Percentiles rank a stretch among this genome's conserved stretches.
Evolutionary conservation across 805 yeast species (phyloP).

Genomic region (Metschnikowia vanudenii): DNA sequence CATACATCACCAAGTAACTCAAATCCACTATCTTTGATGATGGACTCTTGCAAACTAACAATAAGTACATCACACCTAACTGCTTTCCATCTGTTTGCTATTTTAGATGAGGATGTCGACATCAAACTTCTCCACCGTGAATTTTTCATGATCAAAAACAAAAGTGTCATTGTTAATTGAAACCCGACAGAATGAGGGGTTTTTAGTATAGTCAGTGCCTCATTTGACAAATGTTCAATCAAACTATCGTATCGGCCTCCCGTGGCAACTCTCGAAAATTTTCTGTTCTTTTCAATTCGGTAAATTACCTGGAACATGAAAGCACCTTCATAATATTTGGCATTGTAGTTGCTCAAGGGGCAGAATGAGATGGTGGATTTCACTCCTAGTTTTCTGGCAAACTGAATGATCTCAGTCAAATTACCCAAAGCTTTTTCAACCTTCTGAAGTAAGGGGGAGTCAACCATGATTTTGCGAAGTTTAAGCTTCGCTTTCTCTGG

Average conservation of each 20-base stretch:
- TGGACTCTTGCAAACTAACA: conserved; percentile 59
- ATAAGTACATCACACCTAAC: conserved; percentile 82
- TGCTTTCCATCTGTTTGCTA: conserved; percentile 35
- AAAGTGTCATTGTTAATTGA: conserved; percentile 57
- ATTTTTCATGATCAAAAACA: conserved; percentile 38
- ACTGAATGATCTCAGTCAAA: conserved; percentile 55
- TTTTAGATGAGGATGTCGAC: conserved; percentile 38
- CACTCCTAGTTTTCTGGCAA: conserved; percentile 59
- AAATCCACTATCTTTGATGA: conserved; percentile 59
- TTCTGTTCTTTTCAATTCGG: conserved; percentile 52
- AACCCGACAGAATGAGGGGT: conserved; percentile 75
- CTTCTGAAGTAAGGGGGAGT: conserved; percentile 58
- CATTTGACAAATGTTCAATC: conserved; percentile 62
- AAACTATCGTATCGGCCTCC: conserved; percentile 92
- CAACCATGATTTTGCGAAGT: conserved; percentile 69
- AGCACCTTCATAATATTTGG: conserved; percentile 74
- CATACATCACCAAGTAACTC: conserved; percentile 66
- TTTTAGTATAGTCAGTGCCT: conserved; percentile 23
- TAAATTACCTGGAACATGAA: conserved; percentile 85
- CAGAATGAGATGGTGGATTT: conserved; percentile 57
- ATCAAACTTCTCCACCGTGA: conserved; percentile 10
- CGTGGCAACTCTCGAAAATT: conserved; percentile 62
- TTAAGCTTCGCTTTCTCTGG: conserved; percentile 61
- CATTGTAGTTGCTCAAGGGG: conserved; percentile 83
- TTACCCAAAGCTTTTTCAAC: conserved; percentile 65